Percentiles rank a stretch among this genome's conserved stretches.
phyloP scores from a whole-genome alignment of 2,329 filamentous ascomycete genomes.

The Colletotrichum aenigma region DNA sequence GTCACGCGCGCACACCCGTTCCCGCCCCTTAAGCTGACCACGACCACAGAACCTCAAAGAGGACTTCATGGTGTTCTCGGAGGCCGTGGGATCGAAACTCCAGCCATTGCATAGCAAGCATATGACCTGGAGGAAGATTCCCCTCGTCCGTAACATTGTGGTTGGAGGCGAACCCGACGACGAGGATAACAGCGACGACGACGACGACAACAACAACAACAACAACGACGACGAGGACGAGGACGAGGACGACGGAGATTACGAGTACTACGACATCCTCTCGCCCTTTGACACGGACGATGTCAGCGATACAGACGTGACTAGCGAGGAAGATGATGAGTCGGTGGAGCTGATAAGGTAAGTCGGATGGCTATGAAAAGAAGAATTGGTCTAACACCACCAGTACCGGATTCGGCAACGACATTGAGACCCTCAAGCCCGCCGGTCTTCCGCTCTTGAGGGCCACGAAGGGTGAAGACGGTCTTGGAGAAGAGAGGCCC shows the following conservation, averaged over 20 bases:
- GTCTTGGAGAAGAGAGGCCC: not conserved
- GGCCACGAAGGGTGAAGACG: not conserved
- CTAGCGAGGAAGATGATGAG: not conserved
- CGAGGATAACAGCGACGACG: not conserved
- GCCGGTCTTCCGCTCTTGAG: not conserved
- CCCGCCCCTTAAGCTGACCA: not conserved
- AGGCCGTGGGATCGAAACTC: not conserved
- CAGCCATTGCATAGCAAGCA: not conserved
- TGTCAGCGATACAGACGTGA: not conserved
- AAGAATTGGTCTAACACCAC: not conserved
- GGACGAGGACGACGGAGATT: not conserved
- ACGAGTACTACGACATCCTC: not conserved
- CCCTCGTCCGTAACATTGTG: not conserved
- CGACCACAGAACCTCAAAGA: not conserved
- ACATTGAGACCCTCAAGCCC: not conserved
- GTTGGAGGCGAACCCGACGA: not conserved
- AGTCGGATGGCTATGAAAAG: not conserved
- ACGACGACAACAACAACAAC: not conserved
- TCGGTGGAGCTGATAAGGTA: not conserved
- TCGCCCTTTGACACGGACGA: not conserved
- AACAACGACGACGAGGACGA: accelerated
- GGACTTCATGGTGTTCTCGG: not conserved
- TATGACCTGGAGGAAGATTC: constrained; percentile 1
- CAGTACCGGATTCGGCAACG: accelerated
- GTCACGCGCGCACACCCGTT: not conserved